Conservation (phyloP, 2,329 filamentous ascomycete genomes). For the Curvularia sp. region DNA sequence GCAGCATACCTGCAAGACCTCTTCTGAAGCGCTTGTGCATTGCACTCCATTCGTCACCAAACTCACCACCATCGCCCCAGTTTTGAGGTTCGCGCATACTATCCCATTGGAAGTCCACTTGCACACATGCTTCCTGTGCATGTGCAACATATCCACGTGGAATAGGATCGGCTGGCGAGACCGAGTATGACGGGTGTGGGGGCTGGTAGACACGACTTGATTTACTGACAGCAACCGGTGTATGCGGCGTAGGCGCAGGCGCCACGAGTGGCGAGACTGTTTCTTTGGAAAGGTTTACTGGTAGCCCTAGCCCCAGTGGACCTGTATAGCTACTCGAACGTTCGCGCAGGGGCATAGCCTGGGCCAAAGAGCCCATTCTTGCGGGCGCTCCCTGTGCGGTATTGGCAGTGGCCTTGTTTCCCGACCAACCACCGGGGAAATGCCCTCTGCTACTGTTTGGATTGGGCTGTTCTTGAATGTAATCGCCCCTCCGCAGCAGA, state of each 20-base stretch:
- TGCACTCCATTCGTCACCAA: slow-evolving; percentile 91
- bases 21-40: slow-evolving; percentile 92
- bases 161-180: slow-evolving; percentile 80
- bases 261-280: slow-evolving; percentile 23
- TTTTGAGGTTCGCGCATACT: slow-evolving; percentile 78
- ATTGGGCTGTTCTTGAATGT: slow-evolving; percentile 55
- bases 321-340: slow-evolving; percentile 55
- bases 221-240: slow-evolving; percentile 25
- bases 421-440: slow-evolving; percentile 64
- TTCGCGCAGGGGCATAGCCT: slow-evolving; percentile 51
- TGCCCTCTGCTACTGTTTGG: slow-evolving; percentile 53
- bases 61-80: slow-evolving; percentile 87
- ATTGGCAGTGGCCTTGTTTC: slow-evolving; percentile 40
- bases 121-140: slow-evolving; percentile 82
- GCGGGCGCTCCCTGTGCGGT: slow-evolving; percentile 31
- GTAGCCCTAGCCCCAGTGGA: slow-evolving; percentile 17
- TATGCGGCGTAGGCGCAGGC: slow-evolving; percentile 9
- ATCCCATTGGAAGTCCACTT: slow-evolving; percentile 96
- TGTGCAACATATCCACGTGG: slow-evolving; percentile 89
- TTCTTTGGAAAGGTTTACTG: slow-evolving; percentile 38
- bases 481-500: slow-evolving; percentile 76
- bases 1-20: slow-evolving; percentile 78
- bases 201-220: slow-evolving; percentile 66
- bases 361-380: slow-evolving; percentile 47
- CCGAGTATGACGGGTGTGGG: slow-evolving; percentile 81